Evolutionary conservation across 2,329 filamentous ascomycete species (phyloP).

Genomic region (Calonectria ilicicola): DNA sequence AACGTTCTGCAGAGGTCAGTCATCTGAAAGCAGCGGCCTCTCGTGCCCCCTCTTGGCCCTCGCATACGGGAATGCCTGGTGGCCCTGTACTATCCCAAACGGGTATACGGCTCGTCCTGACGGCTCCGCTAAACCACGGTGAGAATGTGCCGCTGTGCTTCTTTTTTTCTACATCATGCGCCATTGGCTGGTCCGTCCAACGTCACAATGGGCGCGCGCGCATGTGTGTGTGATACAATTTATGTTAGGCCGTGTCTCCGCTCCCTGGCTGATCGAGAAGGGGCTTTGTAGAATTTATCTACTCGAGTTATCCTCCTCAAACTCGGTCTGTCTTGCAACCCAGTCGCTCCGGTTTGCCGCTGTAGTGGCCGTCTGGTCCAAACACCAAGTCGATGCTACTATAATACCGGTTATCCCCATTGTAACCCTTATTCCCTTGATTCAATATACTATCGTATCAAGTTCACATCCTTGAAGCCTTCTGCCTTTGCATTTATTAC

Average conservation of each 20-base stretch:
- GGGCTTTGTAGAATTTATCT: neutral
- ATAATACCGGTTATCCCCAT: neutral
- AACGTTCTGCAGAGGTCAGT: slow-evolving; percentile 5
- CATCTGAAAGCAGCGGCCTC: slow-evolving; percentile 31
- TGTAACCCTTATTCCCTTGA: neutral
- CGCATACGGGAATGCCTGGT: neutral
- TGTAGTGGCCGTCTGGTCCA: neutral
- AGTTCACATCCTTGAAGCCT: too few species aligned
- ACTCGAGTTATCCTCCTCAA: neutral
- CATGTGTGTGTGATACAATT: neutral
- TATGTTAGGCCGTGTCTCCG: neutral
- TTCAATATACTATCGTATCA: neutral
- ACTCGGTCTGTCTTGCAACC: neutral
- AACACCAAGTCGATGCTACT: neutral
- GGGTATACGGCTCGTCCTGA: slow-evolving; percentile 28
- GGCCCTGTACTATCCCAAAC: slow-evolving; percentile 6
- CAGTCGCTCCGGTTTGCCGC: neutral
- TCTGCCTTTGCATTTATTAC: neutral
- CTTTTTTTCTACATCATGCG: neutral
- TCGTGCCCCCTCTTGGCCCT: neutral
- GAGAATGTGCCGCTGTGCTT: neutral
- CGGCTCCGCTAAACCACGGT: slow-evolving; percentile 14
- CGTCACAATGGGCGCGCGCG: neutral
- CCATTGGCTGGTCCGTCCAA: neutral
- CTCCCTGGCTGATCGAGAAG: neutral